Evolutionary conservation across 2,329 filamentous ascomycete species (phyloP).

Genomic region (Stachybotrys elegans): DNA sequence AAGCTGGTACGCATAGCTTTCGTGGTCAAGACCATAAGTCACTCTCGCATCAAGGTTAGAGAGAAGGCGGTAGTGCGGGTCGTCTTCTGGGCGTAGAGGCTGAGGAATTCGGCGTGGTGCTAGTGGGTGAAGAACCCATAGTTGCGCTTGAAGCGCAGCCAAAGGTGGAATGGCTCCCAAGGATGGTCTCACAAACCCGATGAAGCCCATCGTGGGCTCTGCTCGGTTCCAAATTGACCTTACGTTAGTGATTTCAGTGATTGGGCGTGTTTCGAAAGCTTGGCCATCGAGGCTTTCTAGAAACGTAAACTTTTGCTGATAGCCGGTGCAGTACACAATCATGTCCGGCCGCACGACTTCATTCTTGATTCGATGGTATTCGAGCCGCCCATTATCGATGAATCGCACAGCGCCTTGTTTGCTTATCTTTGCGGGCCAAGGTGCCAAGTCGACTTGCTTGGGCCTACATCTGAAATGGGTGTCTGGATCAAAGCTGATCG

Average conservation of each 20-base stretch:
- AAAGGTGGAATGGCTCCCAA: constrained; percentile 2
- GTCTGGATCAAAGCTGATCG: not conserved
- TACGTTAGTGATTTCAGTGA: constrained; percentile 35
- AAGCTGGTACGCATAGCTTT: constrained; percentile 41
- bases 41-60: constrained; percentile 26
- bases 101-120: constrained; percentile 2
- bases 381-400: not conserved
- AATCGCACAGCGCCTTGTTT: not conserved
- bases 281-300: not conserved
- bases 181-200: constrained; percentile 8
- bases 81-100: constrained; percentile 14
- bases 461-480: not conserved
- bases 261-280: constrained; percentile 26
- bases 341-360: constrained; percentile 4
- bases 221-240: constrained; percentile 28
- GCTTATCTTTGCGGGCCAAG: not conserved
- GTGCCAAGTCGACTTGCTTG: not conserved
- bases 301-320: not conserved
- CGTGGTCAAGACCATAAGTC: constrained; percentile 40
- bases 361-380: constrained; percentile 22
- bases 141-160: not conserved
- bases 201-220: not conserved
- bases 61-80: not conserved
- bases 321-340: not conserved
- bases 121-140: not conserved